Evolutionary conservation across 495 filamentous ascomycete species (phyloP).

Genomic region (Aspergillus nanangensis): DNA sequence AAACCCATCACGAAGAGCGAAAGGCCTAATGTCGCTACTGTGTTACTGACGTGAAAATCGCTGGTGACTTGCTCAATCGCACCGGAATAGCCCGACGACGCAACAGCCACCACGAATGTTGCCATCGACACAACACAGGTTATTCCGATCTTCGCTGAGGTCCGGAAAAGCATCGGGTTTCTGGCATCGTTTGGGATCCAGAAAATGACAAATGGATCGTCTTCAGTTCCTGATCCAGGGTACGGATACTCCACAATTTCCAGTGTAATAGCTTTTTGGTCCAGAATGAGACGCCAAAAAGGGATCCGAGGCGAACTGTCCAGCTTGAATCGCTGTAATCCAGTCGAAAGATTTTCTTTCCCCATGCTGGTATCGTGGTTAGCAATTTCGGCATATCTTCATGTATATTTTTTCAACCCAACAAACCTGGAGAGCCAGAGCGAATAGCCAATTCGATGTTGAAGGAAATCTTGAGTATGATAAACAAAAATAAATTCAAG

Average conservation of each 20-base stretch:
- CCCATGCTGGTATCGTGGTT: no score
- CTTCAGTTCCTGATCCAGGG: conserved; percentile 55
- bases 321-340: no score
- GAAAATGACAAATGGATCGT: conserved; percentile 61
- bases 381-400: no score
- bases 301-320: no score
- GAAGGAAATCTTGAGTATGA: no score
- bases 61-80: conserved; percentile 50
- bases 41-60: conserved; percentile 46
- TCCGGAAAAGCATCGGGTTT: conserved; percentile 53
- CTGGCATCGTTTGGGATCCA: conserved; percentile 58
- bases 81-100: conserved; percentile 62
- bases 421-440: no score
- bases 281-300: conserved; percentile 21
- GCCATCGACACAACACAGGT: conserved; percentile 51
- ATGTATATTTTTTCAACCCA: no score
- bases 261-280: conserved; percentile 35
- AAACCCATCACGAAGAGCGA: conserved; percentile 65
- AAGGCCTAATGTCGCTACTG: conserved; percentile 54
- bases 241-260: conserved; percentile 50
- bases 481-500: no score
- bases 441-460: no score
- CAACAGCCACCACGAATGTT: conserved; percentile 61
- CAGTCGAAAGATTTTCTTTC: no score
- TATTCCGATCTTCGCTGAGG: conserved; percentile 53